phyloP scores from a whole-genome alignment of 805 yeast species.

The Nakazawaea holstii region DNA sequence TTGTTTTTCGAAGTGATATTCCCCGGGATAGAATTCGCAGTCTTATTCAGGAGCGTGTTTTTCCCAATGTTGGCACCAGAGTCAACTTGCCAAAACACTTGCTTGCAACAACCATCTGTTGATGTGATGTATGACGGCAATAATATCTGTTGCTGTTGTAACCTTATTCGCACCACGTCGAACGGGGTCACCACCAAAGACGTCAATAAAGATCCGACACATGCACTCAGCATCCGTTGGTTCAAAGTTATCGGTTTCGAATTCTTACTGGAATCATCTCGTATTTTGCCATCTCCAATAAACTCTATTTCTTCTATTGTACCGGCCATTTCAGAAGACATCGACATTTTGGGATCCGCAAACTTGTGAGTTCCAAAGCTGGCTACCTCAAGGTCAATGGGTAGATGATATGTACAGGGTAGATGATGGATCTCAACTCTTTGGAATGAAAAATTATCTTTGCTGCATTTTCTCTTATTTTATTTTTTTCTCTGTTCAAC shows the following conservation, averaged over 20 bases:
- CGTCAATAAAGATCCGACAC: constrained; percentile 68
- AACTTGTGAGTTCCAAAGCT: background rate
- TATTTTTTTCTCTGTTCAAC: background rate
- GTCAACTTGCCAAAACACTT: constrained; percentile 28
- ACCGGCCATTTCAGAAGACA: constrained; percentile 13
- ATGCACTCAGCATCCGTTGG: constrained; percentile 75
- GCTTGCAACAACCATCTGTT: constrained; percentile 28
- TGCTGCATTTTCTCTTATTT: background rate
- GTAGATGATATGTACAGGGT: too few species aligned
- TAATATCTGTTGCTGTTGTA: constrained; percentile 70
- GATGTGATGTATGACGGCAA: constrained; percentile 29
- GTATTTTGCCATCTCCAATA: background rate
- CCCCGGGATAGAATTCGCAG: background rate
- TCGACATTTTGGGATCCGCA: background rate
- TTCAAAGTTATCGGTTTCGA: constrained; percentile 31
- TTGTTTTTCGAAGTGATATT: background rate
- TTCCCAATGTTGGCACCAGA: background rate
- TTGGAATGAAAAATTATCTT: background rate
- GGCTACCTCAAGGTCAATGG: too few species aligned
- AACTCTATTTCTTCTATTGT: constrained; percentile 7
- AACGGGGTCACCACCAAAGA: constrained; percentile 74
- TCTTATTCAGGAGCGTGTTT: background rate
- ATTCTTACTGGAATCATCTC: background rate
- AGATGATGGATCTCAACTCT: background rate
- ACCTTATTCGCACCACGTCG: constrained; percentile 71